Evolutionary conservation across 345 rosid species (phyloP), one percentile per base, ranked within the genome.

Genomic region (Balakata baccata): DNA sequence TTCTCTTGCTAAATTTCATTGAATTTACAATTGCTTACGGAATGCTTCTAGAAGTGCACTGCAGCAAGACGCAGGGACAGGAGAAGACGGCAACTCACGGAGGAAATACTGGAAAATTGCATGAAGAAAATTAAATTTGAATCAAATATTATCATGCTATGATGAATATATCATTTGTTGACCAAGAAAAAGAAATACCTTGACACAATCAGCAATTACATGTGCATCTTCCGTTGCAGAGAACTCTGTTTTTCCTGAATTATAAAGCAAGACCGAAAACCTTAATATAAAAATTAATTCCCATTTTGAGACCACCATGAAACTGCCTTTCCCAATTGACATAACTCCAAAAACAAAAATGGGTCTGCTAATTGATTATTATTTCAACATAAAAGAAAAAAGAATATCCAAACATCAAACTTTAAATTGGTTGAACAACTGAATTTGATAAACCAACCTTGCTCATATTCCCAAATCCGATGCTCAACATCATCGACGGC

Each of bases 31-130:
- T 29, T 29, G 62, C 98, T 95, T 91, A 91, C 99, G 89, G 85
- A 89, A 90, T 74, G 99, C 93, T 86, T 91, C 92, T 41, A 95
- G 86, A 64, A 95, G 89, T 23, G 98, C 99, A 68, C 87, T 89
- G 87, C 99, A 95, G 84, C 99, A 95, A 52, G 98, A 90, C 77
- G 98, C 96, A 69, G 99, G 99, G 72, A 95, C 97, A 11, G 99
- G 99, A 84, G 98, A 91, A 64, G 99, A 95, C 63, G 99, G 97
- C 86, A 95, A 80, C 80, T 95, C 99, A 23, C 99, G 92, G 73
- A 95, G 82, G 78, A 95, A 84, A 83, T 89, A 95, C 99, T 95
- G 89, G 71, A 63, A 75, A 71, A 71, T 65, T 75, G 52, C 17
- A 69, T 63, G 47, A 76, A 69, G 43, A 64, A 52, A 16, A 68